These are phyloP conservation scores for Aegilops tauschii DNA, from an alignment of 176 grass and related monocot species.

Conservation along the genomic window DNA sequence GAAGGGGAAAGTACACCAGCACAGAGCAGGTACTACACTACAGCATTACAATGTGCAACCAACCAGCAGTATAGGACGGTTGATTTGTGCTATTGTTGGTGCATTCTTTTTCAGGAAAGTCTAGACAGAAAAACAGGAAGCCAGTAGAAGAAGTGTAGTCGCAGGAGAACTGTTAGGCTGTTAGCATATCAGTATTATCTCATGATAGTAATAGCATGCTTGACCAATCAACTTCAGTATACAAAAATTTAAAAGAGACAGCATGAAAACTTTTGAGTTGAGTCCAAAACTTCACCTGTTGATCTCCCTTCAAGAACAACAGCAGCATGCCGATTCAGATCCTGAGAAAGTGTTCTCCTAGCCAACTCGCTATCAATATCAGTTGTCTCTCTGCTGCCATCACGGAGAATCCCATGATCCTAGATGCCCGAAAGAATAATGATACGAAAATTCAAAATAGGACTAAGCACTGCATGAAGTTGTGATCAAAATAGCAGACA, in stretches of 20 bases:
- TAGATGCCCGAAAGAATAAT: slow-evolving; percentile 33
- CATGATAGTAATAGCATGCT: slow-evolving; percentile 24
- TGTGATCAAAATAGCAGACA: slow-evolving; percentile 6
- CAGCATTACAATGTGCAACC: background rate
- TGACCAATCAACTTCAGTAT: background rate
- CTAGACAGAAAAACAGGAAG: background rate
- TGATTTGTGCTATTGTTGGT: background rate
- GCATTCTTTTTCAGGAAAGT: background rate
- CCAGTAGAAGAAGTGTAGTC: background rate
- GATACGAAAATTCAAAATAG: background rate
- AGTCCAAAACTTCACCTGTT: slow-evolving; percentile 51
- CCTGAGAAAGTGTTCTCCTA: slow-evolving; percentile 77
- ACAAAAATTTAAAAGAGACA: background rate
- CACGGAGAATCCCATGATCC: slow-evolving; percentile 92
- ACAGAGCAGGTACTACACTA: background rate
- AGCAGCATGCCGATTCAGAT: slow-evolving; percentile 92
- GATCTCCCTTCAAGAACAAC: slow-evolving; percentile 95
- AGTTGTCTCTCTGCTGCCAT: slow-evolving; percentile 70
- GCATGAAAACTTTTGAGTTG: background rate
- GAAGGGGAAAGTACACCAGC: background rate
- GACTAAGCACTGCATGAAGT: slow-evolving; percentile 15
- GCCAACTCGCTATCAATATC: slow-evolving; percentile 68
- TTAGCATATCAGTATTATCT: background rate
- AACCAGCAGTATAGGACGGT: slow-evolving; percentile 9
- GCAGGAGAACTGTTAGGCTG: slow-evolving; percentile 1